Evolutionary conservation across 306 rosid genomes (phyloP).

Genomic region (Quercus aquifolioides): DNA sequence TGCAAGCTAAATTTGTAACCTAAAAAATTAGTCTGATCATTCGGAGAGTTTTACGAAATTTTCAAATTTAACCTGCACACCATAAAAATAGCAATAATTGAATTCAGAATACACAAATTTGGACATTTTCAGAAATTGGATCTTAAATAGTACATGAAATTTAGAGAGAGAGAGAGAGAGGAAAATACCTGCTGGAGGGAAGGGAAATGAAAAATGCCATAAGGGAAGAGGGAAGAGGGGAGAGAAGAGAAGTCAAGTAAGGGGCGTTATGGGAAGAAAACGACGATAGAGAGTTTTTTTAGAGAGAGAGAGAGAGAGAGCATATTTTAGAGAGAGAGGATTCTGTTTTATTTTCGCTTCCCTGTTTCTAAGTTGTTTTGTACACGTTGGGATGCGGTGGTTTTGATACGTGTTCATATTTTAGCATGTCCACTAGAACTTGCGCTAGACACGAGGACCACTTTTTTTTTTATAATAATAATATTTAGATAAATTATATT

Average conservation of each 20-base stretch:
- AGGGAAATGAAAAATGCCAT: slow-evolving; percentile 30
- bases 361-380: too few relatives aligned
- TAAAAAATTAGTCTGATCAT: slow-evolving; percentile 30
- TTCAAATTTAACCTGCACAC: slow-evolving; percentile 46
- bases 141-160: background rate
- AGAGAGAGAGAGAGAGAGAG: slow-evolving; percentile 21
- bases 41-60: slow-evolving; percentile 19
- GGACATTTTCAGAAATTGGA: background rate
- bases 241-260: slow-evolving; percentile 4
- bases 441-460: rapidly evolving
- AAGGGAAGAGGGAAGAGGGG: background rate
- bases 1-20: slow-evolving; percentile 31
- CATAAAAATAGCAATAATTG: slow-evolving; percentile 24
- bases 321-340: slow-evolving; percentile 15
- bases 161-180: background rate
- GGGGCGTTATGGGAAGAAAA: slow-evolving; percentile 27
- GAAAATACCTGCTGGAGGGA: slow-evolving; percentile 29
- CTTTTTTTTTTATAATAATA: too few relatives aligned
- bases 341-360: slow-evolving; percentile 32
- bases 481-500: too few relatives aligned
- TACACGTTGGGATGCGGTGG: too few relatives aligned
- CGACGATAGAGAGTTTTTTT: slow-evolving; percentile 29
- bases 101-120: background rate
- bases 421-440: rapidly evolving
- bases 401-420: too few relatives aligned